A percentile compares a stretch with the other conserved stretches of the same genome.
Conservation (phyloP, 2,329 filamentous ascomycete genomes). For the Blastomyces gilchristii region DNA sequence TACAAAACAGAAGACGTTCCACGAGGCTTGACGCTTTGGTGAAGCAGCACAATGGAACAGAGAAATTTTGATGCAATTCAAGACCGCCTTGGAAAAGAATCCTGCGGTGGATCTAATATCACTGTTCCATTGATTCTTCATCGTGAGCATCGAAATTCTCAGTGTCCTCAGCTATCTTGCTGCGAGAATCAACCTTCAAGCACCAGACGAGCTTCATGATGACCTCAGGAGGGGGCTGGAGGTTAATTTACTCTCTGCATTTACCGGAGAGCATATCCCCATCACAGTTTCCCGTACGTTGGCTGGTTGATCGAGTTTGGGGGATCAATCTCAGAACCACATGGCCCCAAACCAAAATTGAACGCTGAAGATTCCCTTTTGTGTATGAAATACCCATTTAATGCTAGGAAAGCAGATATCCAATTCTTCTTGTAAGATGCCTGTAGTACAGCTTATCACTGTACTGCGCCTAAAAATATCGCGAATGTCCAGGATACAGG, state of each 20-base stretch:
- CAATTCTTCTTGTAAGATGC: no score
- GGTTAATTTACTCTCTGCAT: constrained; percentile 17
- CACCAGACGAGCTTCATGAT: constrained; percentile 14
- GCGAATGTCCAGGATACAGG: no score
- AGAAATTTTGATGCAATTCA: constrained; percentile 15
- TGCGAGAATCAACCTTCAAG: constrained; percentile 15
- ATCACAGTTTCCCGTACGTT: neutral
- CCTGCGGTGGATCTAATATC: constrained; percentile 20
- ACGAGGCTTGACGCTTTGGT: no score
- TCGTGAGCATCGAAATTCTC: constrained; percentile 13
- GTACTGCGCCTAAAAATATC: no score
- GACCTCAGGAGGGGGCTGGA: constrained; percentile 12
- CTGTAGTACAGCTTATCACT: no score
- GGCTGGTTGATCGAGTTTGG: constrained; percentile 14
- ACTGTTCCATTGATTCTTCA: constrained; percentile 16
- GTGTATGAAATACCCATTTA: no score
- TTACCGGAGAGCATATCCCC: constrained; percentile 22
- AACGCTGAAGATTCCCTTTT: no score
- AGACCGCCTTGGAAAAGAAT: constrained; percentile 17
- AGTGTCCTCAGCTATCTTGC: constrained; percentile 14
- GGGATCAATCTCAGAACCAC: constrained; percentile 9
- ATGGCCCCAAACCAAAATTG: constrained; percentile 1
- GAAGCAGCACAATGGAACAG: no score
- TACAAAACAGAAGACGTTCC: no score
- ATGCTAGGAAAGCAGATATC: no score